These are phyloP conservation scores for Zygosaccharomyces rouxii DNA, from an alignment of 805 yeast species.

Conservation along the genomic window DNA sequence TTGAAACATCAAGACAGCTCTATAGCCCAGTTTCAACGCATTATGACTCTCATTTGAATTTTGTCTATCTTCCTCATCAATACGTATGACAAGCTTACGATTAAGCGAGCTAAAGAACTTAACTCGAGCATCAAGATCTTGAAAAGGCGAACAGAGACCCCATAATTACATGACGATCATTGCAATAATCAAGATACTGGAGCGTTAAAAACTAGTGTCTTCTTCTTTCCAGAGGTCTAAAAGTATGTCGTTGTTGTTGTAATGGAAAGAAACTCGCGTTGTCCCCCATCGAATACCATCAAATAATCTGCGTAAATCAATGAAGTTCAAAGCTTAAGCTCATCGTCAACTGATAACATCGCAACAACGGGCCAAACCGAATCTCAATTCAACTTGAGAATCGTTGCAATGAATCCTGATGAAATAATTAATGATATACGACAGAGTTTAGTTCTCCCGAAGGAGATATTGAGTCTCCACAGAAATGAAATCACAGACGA, in stretches of 20 bases:
- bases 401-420: conserved; percentile 9
- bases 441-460: conserved; percentile 28
- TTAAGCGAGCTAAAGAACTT: no score
- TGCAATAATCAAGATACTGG: no score
- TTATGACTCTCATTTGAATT: no score
- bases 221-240: no score
- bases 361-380: neutral
- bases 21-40: neutral
- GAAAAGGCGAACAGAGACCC: no score
- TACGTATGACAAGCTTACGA: no score
- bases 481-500: conserved; percentile 11
- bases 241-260: neutral
- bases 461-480: conserved; percentile 17
- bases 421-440: conserved; percentile 22
- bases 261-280: neutral
- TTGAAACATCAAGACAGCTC: neutral
- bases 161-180: no score
- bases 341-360: neutral
- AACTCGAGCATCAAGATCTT: no score
- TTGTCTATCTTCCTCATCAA: no score
- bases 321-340: neutral
- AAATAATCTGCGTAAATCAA: neutral
- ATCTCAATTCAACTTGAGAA: neutral
- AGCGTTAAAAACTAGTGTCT: no score
- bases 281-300: neutral